A percentile compares a stretch with the other conserved stretches of the same genome.
Evolutionary conservation across 148 eudicot species (phyloP).

Genomic region (Diospyros lotus): DNA sequence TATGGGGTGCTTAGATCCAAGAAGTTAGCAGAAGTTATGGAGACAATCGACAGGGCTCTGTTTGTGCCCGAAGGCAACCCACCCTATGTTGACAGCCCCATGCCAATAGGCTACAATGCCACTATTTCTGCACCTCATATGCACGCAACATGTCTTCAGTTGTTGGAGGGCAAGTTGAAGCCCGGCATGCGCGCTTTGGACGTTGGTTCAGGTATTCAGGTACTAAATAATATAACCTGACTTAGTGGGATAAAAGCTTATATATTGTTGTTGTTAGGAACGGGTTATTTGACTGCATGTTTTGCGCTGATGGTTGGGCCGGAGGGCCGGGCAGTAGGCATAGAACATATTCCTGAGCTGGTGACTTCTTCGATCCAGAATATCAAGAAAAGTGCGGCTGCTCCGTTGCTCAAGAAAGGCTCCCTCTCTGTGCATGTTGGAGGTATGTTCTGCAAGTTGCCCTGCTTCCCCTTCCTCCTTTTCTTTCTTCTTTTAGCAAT

Average conservation of each 20-base stretch:
- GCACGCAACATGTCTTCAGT: conserved; percentile 93
- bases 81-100: conserved; percentile 79
- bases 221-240: neutral
- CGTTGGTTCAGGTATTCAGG: conserved; percentile 85
- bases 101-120: conserved; percentile 86
- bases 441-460: conserved; percentile 39
- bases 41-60: conserved; percentile 76
- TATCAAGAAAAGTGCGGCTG: conserved; percentile 75
- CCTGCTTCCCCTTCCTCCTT: neutral
- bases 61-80: conserved; percentile 83
- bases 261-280: conserved; percentile 46
- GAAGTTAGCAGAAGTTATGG: conserved; percentile 83
- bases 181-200: conserved; percentile 96
- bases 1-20: conserved; percentile 62
- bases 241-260: too few species aligned
- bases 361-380: conserved; percentile 58
- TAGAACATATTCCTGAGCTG: conserved; percentile 92
- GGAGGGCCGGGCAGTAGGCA: conserved; percentile 84
- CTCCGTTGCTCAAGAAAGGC: conserved; percentile 66
- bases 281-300: conserved; percentile 96
- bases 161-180: conserved; percentile 68
- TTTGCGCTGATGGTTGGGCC: conserved; percentile 91
- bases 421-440: conserved; percentile 73
- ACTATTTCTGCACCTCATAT: conserved; percentile 99
- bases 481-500: conserved; percentile 25